phyloP scores from a whole-genome alignment of 2,329 filamentous ascomycete genomes.

The Verticillium albo-atrum region DNA sequence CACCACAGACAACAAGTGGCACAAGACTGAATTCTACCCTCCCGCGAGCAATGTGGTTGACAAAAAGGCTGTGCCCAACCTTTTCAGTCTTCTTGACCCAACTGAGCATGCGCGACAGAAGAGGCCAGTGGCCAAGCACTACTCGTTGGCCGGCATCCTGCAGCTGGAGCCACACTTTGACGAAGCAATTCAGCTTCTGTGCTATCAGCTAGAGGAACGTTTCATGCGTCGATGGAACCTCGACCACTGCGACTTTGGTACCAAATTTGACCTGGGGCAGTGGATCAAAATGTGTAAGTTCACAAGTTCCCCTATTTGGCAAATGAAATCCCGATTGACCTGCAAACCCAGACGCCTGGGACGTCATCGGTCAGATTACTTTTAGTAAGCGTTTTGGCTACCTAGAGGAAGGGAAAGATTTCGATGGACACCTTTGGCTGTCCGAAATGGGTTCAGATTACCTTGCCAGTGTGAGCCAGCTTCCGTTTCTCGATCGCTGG shows the following conservation, averaged over 20 bases:
- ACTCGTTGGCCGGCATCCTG: conserved; percentile 20
- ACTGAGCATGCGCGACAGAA: conserved; percentile 26
- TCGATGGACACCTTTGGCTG: conserved; percentile 46
- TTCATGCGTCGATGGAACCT: not conserved
- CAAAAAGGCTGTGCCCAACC: conserved; percentile 29
- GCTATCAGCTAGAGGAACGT: conserved; percentile 32
- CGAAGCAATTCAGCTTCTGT: conserved; percentile 43
- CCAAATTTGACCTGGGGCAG: conserved; percentile 37
- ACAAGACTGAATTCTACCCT: conserved; percentile 30
- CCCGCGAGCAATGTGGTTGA: conserved; percentile 25
- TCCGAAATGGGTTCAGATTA: conserved; percentile 42
- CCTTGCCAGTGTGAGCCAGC: conserved; percentile 46
- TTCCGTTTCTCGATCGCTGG: conserved; percentile 43
- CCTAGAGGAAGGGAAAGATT: conserved; percentile 42
- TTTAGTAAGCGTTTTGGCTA: conserved; percentile 51
- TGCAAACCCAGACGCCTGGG: conserved; percentile 25
- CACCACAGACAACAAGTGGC: conserved; percentile 17
- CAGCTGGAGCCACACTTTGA: conserved; percentile 34
- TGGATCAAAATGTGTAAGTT: conserved; percentile 25
- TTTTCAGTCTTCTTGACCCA: conserved; percentile 31
- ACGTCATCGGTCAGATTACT: conserved; percentile 47
- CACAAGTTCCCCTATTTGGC: not conserved
- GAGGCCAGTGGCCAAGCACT: conserved; percentile 30
- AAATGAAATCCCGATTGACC: not conserved
- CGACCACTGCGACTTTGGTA: not conserved